Evolutionary conservation across 352 stramenopile genomes (phyloP).

Genomic region (Plasmopara muralis): DNA sequence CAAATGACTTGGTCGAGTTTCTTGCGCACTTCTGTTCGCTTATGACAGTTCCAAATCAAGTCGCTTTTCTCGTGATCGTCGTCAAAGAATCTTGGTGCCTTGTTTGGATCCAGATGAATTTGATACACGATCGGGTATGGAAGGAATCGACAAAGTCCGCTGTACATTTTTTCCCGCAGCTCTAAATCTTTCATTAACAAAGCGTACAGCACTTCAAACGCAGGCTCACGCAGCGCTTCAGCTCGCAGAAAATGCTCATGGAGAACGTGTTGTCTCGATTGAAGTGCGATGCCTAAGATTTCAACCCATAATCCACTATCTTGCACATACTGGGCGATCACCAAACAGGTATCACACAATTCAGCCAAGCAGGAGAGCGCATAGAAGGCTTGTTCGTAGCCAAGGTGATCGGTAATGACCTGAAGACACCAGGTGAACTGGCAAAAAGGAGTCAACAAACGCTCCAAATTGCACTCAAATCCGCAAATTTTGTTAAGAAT

Average conservation of each 20-base stretch:
- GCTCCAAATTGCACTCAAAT: slow-evolving; percentile 61
- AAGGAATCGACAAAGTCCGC: slow-evolving; percentile 58
- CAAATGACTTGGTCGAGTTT: slow-evolving; percentile 75
- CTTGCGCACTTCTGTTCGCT: slow-evolving; percentile 62
- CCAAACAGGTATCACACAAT: slow-evolving; percentile 68
- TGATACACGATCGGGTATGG: slow-evolving; percentile 80
- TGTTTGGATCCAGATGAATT: slow-evolving; percentile 71
- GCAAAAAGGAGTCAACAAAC: slow-evolving; percentile 67
- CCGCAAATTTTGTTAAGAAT: slow-evolving; percentile 80
- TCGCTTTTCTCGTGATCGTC: slow-evolving; percentile 82
- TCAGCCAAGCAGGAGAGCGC: slow-evolving; percentile 70
- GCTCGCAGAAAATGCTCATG: slow-evolving; percentile 76
- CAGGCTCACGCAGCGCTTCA: slow-evolving; percentile 63
- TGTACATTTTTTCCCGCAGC: slow-evolving; percentile 71
- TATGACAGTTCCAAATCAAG: slow-evolving; percentile 79
- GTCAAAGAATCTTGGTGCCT: slow-evolving; percentile 69
- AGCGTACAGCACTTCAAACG: slow-evolving; percentile 78
- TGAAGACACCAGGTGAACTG: slow-evolving; percentile 76
- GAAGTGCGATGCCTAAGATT: slow-evolving; percentile 68
- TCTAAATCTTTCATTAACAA: slow-evolving; percentile 64
- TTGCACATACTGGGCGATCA: slow-evolving; percentile 69
- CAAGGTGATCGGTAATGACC: slow-evolving; percentile 74
- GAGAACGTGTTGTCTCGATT: slow-evolving; percentile 72
- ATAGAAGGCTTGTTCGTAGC: slow-evolving; percentile 75
- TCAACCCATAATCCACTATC: slow-evolving; percentile 72